A percentile compares a stretch with the other conserved stretches of the same genome.
These are phyloP conservation scores for Panellus pusillus DNA, from an alignment of 768 basidiomycete genomes.

Conservation along the genomic window DNA sequence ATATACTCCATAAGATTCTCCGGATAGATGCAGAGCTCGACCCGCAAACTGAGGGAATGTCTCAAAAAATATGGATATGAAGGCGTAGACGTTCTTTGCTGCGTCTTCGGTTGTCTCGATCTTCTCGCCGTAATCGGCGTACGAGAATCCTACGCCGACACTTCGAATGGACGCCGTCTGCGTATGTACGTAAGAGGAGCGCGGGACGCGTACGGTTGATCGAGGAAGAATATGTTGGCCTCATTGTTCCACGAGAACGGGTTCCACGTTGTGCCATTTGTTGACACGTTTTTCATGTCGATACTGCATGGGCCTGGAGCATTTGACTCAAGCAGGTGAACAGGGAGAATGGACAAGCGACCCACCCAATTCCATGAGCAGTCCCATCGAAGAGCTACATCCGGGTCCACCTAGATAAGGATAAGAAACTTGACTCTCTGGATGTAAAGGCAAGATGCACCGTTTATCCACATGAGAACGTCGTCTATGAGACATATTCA, in stretches of 20 bases:
- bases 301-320: slow-evolving; percentile 43
- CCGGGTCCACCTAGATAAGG: slow-evolving; percentile 46
- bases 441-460: no score
- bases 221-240: slow-evolving; percentile 51
- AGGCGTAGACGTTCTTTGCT: slow-evolving; percentile 71
- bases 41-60: slow-evolving; percentile 73
- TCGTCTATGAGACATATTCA: slow-evolving; percentile 40
- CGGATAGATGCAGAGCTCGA: slow-evolving; percentile 68
- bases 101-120: slow-evolving; percentile 81
- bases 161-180: slow-evolving; percentile 28
- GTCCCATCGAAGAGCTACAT: slow-evolving; percentile 55
- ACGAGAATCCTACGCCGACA: slow-evolving; percentile 72
- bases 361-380: slow-evolving; percentile 72
- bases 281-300: slow-evolving; percentile 53
- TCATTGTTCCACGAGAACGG: slow-evolving; percentile 66
- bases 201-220: slow-evolving; percentile 49
- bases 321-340: not conserved
- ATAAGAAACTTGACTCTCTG: no score
- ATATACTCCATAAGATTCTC: slow-evolving; percentile 77
- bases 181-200: not conserved
- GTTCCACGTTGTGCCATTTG: slow-evolving; percentile 64
- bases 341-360: slow-evolving; percentile 25
- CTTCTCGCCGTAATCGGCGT: slow-evolving; percentile 66
- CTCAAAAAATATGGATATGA: slow-evolving; percentile 78
- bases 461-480: slow-evolving; percentile 73